Evolutionary conservation across 345 rosid genomes (phyloP).

Genomic region (Eucalyptus erythrocorys): DNA sequence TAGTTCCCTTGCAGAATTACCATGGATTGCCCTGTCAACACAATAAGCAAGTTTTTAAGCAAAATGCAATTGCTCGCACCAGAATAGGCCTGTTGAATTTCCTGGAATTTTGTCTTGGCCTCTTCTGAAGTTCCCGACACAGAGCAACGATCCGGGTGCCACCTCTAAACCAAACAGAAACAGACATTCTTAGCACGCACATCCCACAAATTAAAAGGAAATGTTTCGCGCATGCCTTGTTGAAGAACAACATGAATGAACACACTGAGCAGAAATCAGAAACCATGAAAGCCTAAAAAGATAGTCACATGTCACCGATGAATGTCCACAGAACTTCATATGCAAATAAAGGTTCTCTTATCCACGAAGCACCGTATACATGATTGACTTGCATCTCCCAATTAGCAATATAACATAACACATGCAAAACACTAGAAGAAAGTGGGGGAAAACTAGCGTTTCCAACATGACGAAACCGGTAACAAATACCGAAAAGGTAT

Average conservation of each 20-base stretch:
- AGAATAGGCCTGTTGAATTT: slow-evolving; percentile 81
- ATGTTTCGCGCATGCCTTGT: neutral
- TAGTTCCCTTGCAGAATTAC: neutral
- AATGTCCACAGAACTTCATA: neutral
- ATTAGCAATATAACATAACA: neutral
- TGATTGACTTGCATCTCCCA: neutral
- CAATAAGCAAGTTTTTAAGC: neutral
- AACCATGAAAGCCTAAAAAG: neutral
- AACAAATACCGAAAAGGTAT: neutral
- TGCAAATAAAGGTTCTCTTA: neutral
- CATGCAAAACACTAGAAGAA: neutral
- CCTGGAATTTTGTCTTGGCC: slow-evolving; percentile 80
- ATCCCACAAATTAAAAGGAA: neutral
- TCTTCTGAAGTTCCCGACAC: slow-evolving; percentile 54
- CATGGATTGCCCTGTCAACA: neutral
- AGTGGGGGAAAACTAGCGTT: neutral
- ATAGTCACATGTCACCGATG: neutral
- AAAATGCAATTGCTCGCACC: slow-evolving; percentile 17
- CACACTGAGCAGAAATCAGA: neutral
- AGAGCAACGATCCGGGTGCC: slow-evolving; percentile 99
- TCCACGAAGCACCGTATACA: neutral
- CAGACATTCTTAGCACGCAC: neutral
- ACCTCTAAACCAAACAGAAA: slow-evolving; percentile 33
- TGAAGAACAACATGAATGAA: neutral
- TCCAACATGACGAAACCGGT: neutral